These are phyloP conservation scores for Byssothecium circinans DNA, from an alignment of 2,329 filamentous ascomycete genomes.

Conservation along the genomic window DNA sequence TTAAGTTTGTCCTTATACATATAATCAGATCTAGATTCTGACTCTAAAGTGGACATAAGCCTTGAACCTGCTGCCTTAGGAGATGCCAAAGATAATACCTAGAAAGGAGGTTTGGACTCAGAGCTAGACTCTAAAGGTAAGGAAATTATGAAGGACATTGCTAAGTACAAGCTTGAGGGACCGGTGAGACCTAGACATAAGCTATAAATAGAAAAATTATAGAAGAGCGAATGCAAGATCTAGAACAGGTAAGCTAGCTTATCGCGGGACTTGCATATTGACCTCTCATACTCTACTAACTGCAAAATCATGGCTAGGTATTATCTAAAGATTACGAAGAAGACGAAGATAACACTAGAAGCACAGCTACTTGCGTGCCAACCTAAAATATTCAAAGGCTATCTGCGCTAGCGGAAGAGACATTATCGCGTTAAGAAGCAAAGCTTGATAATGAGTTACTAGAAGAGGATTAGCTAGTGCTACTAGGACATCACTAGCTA, in stretches of 20 bases:
- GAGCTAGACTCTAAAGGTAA: no score
- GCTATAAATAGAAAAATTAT: constrained; percentile 5
- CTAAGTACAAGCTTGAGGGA: constrained; percentile 3
- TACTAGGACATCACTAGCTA: constrained; percentile 15
- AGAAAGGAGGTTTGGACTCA: no score
- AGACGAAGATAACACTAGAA: constrained; percentile 12
- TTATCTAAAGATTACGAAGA: constrained; percentile 11
- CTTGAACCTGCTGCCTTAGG: no score
- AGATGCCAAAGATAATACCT: no score
- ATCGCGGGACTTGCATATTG: no score
- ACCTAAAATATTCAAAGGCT: constrained; percentile 16
- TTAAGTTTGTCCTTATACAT: no score
- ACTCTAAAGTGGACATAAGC: no score
- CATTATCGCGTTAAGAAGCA: constrained; percentile 17
- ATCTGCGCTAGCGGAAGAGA: constrained; percentile 17
- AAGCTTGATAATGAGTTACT: constrained; percentile 16
- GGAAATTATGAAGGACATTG: no score
- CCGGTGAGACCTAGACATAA: constrained; percentile 7
- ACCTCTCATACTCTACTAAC: no score
- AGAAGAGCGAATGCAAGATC: constrained; percentile 10
- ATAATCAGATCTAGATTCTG: no score
- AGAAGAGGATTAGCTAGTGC: constrained; percentile 17
- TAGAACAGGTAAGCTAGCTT: constrained; percentile 7
- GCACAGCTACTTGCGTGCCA: constrained; percentile 16
- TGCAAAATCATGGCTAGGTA: no score